Evolutionary conservation across 345 rosid genomes (phyloP).

Genomic region (Eucalyptus camaldulensis): DNA sequence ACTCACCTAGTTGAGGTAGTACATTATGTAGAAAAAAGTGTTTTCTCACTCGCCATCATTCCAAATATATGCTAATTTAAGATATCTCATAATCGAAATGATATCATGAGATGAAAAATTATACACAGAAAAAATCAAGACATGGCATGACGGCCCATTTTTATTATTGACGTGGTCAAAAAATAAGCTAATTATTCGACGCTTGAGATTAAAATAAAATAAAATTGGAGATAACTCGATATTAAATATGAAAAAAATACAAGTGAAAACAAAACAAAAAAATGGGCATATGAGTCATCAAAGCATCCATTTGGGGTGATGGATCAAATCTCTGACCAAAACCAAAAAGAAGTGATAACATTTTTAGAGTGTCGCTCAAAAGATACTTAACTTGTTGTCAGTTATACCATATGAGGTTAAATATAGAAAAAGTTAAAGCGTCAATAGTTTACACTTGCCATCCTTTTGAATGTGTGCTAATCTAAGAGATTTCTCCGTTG

Average conservation of each 20-base stretch:
- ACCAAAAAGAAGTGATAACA: not conserved
- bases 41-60: not conserved
- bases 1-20: not conserved
- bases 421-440: not conserved
- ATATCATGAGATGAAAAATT: not conserved
- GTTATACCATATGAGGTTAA: not conserved
- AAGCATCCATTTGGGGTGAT: no score
- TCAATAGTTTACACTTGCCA: not conserved
- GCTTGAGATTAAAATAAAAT: no score
- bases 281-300: no score
- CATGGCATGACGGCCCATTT: not conserved
- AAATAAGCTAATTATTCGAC: no score
- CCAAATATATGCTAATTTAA: not conserved
- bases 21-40: no score
- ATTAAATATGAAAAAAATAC: no score
- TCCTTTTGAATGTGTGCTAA: not conserved
- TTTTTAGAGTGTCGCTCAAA: not conserved
- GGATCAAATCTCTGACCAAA: no score
- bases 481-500: accelerated
- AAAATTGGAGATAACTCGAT: no score
- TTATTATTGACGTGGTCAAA: accelerated
- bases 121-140: not conserved
- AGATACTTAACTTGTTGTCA: accelerated
- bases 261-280: no score
- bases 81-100: not conserved